phyloP scores from a whole-genome alignment of 2,329 filamentous ascomycete genomes.

The Sclerotinia minor region DNA sequence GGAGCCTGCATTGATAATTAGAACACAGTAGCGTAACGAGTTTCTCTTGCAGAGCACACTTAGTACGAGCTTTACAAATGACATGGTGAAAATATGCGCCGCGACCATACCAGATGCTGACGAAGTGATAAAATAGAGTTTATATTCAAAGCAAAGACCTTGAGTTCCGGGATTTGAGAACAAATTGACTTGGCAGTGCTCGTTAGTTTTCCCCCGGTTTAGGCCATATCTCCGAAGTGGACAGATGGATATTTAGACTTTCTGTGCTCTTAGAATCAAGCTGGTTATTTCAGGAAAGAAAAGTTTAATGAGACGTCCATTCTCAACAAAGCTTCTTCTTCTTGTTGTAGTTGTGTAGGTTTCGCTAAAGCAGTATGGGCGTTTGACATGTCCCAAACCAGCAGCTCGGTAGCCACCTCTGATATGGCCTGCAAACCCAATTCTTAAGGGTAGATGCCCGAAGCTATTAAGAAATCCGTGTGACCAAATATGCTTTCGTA shows the following conservation, averaged over 20 bases:
- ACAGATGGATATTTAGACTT: slow-evolving; percentile 4
- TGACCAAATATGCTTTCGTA: not conserved
- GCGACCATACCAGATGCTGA: not conserved
- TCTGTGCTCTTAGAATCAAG: not conserved
- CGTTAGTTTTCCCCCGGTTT: not conserved
- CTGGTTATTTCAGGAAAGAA: too few species aligned
- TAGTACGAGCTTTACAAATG: not conserved
- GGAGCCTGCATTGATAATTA: not conserved
- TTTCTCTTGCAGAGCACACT: not conserved
- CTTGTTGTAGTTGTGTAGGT: not conserved
- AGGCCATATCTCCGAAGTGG: not conserved
- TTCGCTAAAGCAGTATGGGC: not conserved
- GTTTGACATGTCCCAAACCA: too few species aligned
- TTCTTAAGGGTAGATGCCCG: not conserved
- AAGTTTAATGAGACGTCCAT: slow-evolving; percentile 3
- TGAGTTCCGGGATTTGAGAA: not conserved
- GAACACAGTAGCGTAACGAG: not conserved
- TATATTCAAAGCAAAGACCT: not conserved
- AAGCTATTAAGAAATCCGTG: not conserved
- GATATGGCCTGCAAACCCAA: too few species aligned
- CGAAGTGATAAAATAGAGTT: not conserved
- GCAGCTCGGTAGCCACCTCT: too few species aligned
- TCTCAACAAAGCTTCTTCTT: not conserved
- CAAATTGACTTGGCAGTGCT: not conserved
- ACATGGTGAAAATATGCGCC: not conserved